A percentile compares a stretch with the other conserved stretches of the same genome.
Evolutionary conservation across 345 rosid genomes (phyloP).

Genomic region (Garcia nutans): DNA sequence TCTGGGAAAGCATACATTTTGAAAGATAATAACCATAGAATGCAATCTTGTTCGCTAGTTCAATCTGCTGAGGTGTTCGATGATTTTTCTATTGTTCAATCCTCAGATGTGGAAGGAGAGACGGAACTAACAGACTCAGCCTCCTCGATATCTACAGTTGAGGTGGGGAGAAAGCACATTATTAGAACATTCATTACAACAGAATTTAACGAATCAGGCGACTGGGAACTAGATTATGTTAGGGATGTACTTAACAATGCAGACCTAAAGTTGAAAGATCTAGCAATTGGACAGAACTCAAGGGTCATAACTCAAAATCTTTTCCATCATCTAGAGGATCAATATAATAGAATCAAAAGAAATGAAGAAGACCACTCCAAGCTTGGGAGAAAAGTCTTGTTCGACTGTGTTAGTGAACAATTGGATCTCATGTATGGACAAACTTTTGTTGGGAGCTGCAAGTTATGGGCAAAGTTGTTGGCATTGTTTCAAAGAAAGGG

Average conservation of each 20-base stretch:
- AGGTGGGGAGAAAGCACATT: constrained; percentile 19
- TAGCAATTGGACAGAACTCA: constrained; percentile 38
- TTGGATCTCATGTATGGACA: constrained; percentile 37
- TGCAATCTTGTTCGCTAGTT: constrained; percentile 4
- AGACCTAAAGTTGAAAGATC: constrained; percentile 44
- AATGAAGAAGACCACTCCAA: constrained; percentile 41
- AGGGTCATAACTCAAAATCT: constrained; percentile 38
- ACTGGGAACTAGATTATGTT: constrained; percentile 64
- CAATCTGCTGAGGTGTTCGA: constrained; percentile 24
- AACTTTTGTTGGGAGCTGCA: constrained; percentile 47
- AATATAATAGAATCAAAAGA: constrained; percentile 14
- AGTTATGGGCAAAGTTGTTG: constrained; percentile 39
- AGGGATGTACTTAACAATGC: constrained; percentile 44
- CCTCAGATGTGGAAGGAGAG: constrained; percentile 24
- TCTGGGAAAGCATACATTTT: not conserved
- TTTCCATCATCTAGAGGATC: constrained; percentile 53
- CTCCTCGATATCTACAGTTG: constrained; percentile 37
- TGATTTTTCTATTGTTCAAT: constrained; percentile 18
- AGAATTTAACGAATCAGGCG: constrained; percentile 27
- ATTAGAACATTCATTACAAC: constrained; percentile 22
- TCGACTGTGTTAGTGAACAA: constrained; percentile 55
- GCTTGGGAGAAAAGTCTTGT: constrained; percentile 49
- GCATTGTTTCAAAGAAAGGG: constrained; percentile 38
- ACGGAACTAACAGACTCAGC: constrained; percentile 42
- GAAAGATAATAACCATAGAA: constrained; percentile 1